Base-by-base conservation (phyloP, 78 protist genomes). In the Dictyostelium firmibasis region DNA sequence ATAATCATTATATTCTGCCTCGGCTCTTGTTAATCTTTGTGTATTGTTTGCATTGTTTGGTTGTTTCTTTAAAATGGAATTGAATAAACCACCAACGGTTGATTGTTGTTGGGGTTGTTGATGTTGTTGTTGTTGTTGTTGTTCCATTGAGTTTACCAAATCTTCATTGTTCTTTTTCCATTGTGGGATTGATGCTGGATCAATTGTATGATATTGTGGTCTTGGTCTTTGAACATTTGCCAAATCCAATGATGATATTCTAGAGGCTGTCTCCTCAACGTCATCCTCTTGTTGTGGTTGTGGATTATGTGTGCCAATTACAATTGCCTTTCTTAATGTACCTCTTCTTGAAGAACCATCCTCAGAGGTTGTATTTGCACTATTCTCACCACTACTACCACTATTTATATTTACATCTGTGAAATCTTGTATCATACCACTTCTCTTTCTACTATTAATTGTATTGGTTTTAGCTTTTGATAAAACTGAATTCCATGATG, bases 151-250 rank as follows among this genome's bases (percentile, higher is more conserved):
- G 4, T 79, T 57, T 1, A 69, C 29, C 3, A 69, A 7, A 3
- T 84, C 91, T 47, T 64, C 91, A 70, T 84, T 62, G 14, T 60
- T 84, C 81, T 70, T 84, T 44, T 84, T 64, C 94, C 94, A 89
- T 64, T 89, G 86, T 11, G 94, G 94, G 29, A 89, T 89, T 29
- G 79, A 50, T 7, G 94, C 47, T 4, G 94, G 94, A 50, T 89
- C 94, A 9, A 89, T 89, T 5, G 94, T 89, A 41, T 89, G 94
- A 70, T 89, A 89, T 81, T 89, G 94, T 81, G 72, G 94, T 70
- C 83, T 78, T 14, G 94, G 94, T 79, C 94, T 83, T 35, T 25
- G 43, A 4, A 89, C 94, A 43, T 83, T 70, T 31, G 94, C 94
- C 44, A 89, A 81, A 47, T 89, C 94, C 33, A 89, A 60, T 33